A percentile compares a stretch with the other conserved stretches of the same genome.
phyloP scores from a whole-genome alignment of 257 asterid species.

The Solanum pimpinellifolium region DNA sequence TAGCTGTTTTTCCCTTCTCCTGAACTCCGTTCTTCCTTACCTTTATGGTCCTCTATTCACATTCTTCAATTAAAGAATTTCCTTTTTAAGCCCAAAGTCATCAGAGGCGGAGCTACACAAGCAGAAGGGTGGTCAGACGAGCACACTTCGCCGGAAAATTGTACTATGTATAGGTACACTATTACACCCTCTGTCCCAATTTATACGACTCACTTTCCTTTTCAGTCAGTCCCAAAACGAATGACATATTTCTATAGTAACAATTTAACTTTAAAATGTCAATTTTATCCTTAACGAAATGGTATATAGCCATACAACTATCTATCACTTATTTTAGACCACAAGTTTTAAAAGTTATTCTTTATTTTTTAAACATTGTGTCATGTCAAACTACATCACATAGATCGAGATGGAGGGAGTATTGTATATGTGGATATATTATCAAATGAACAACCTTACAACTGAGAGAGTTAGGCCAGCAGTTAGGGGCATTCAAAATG shows the following conservation, averaged over 20 bases:
- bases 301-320: too few species aligned
- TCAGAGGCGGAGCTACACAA: background rate
- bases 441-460: background rate
- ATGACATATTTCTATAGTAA: too few species aligned
- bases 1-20: background rate
- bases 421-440: background rate
- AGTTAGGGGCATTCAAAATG: background rate
- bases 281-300: too few species aligned
- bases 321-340: too few species aligned
- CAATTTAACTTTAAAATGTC: too few species aligned
- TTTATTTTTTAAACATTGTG: too few species aligned
- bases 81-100: background rate
- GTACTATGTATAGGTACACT: background rate
- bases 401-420: background rate
- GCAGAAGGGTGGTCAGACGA: background rate
- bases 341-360: too few species aligned
- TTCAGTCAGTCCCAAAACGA: too few species aligned
- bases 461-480: background rate
- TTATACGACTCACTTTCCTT: background rate
- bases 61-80: background rate
- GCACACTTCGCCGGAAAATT: background rate
- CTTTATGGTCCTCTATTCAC: background rate
- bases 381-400: too few species aligned
- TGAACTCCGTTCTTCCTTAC: background rate
- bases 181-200: too few species aligned